Percentiles rank a stretch among this genome's conserved stretches.
These are phyloP conservation scores for Penicillium chermesinum DNA, from an alignment of 495 filamentous ascomycete genomes.

Conservation along the genomic window DNA sequence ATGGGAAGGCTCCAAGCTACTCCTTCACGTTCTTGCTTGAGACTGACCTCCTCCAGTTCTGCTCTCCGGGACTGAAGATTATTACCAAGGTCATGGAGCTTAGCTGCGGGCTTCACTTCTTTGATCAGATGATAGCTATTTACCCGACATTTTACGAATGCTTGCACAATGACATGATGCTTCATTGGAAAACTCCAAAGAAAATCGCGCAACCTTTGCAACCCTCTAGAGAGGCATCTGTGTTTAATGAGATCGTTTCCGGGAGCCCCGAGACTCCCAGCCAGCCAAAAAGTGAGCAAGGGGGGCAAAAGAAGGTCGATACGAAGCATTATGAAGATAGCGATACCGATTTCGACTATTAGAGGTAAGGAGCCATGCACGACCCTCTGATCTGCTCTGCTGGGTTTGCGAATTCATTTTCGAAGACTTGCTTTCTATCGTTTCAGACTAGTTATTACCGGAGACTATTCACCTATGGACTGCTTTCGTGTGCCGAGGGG, in stretches of 20 bases:
- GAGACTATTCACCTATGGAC: too few relatives aligned
- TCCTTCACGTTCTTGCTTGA: conserved; percentile 65
- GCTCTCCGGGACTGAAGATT: conserved; percentile 75
- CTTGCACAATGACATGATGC: conserved; percentile 69
- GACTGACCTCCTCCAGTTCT: conserved; percentile 52
- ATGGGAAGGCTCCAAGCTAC: conserved; percentile 19
- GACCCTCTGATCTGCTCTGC: too few relatives aligned
- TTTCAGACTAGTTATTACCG: too few relatives aligned
- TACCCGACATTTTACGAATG: conserved; percentile 57
- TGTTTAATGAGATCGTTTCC: neutral
- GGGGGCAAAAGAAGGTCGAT: too few relatives aligned
- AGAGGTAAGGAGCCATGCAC: too few relatives aligned
- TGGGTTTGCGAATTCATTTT: too few relatives aligned
- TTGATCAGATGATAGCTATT: conserved; percentile 51
- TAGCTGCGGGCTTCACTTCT: conserved; percentile 54
- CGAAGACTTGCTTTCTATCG: too few relatives aligned
- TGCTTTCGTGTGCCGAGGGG: too few relatives aligned
- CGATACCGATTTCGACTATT: neutral
- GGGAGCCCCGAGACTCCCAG: neutral
- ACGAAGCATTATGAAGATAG: neutral
- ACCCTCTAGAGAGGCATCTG: too few relatives aligned
- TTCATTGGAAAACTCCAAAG: conserved; percentile 54
- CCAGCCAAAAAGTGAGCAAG: conserved; percentile 1
- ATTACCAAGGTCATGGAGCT: conserved; percentile 56
- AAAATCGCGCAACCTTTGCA: neutral